Conservation (phyloP, 768 basidiomycete genomes). For the Hypsizygus marmoreus region DNA sequence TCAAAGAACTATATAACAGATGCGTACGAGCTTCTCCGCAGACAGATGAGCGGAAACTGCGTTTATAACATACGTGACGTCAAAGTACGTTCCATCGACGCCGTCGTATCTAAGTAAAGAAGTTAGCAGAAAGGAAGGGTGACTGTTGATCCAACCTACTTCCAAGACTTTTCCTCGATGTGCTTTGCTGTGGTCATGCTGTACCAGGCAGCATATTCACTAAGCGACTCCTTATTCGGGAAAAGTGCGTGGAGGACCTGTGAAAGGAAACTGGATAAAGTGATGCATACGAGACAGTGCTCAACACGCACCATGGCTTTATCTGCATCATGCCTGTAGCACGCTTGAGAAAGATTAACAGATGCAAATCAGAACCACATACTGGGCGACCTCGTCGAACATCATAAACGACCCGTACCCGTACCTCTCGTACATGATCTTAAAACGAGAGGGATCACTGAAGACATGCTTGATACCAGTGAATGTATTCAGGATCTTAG, state of each 20-base stretch:
- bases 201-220: constrained; percentile 29
- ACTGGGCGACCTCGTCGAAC: constrained; percentile 36
- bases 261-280: neutral
- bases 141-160: no score
- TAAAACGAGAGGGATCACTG: constrained; percentile 33
- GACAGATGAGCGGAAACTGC: constrained; percentile 3
- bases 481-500: constrained; percentile 30
- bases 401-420: constrained; percentile 40
- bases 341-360: neutral
- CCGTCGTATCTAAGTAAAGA: constrained; percentile 3
- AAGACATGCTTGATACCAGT: constrained; percentile 32
- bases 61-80: constrained; percentile 7
- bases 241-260: constrained; percentile 33
- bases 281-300: neutral
- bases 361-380: constrained; percentile 9
- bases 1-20: neutral
- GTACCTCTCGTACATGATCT: constrained; percentile 29
- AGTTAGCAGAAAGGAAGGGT: no score
- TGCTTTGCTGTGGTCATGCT: constrained; percentile 23
- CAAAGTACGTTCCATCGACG: constrained; percentile 2
- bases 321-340: constrained; percentile 29
- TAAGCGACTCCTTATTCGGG: constrained; percentile 27
- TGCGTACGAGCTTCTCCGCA: constrained; percentile 5
- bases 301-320: constrained; percentile 11
- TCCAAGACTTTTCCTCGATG: constrained; percentile 29